phyloP scores from a whole-genome alignment of 805 yeast genomes.

The Candida nonsorbophila region DNA sequence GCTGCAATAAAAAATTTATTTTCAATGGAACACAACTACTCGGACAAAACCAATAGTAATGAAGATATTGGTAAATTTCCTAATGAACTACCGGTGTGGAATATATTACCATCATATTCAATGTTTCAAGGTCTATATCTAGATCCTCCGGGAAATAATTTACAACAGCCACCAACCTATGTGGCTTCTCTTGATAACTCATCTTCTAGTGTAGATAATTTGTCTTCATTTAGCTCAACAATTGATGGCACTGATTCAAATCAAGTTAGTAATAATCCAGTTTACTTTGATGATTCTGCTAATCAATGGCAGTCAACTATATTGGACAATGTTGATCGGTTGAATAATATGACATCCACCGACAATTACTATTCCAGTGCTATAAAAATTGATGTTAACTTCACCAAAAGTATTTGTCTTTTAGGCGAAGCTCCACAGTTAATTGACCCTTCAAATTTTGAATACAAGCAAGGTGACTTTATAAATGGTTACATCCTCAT shows the following conservation, averaged over 20 bases:
- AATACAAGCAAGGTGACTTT: constrained; percentile 64
- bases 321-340: constrained; percentile 30
- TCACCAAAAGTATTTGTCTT: constrained; percentile 30
- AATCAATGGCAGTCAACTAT: constrained; percentile 31
- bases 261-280: constrained; percentile 9
- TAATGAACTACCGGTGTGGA: constrained; percentile 26
- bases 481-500: constrained; percentile 52
- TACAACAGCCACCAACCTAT: constrained; percentile 1
- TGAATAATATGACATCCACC: constrained; percentile 25
- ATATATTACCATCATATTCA: constrained; percentile 34
- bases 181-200: neutral
- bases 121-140: constrained; percentile 18
- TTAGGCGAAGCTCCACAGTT: constrained; percentile 18
- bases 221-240: neutral
- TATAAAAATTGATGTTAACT: constrained; percentile 21
- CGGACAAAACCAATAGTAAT: no score
- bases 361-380: constrained; percentile 20
- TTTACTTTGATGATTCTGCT: constrained; percentile 30
- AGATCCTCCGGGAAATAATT: constrained; percentile 17
- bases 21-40: no score
- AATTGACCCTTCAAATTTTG: constrained; percentile 31
- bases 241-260: constrained; percentile 2
- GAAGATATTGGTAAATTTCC: constrained; percentile 4
- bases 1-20: no score
- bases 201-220: neutral